Evolutionary conservation across 208 protist species (phyloP).

Genomic region (Novymonas esmeraldas): DNA sequence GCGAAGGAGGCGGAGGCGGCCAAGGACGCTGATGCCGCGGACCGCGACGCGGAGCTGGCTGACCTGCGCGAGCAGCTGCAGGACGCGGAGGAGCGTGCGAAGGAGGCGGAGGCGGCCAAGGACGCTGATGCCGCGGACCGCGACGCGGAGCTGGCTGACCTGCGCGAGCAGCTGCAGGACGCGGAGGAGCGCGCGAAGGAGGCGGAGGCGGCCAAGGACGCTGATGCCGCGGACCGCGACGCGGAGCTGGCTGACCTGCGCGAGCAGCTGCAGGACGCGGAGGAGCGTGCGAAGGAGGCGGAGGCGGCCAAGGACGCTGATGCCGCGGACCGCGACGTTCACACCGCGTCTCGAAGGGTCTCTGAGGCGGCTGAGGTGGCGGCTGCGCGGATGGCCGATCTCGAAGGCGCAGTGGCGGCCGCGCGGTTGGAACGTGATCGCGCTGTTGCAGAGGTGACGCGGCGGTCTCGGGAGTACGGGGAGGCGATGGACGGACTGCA

Average conservation of each 20-base stretch:
- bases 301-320: background rate
- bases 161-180: constrained; percentile 14
- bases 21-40: too few species aligned
- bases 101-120: constrained; percentile 3
- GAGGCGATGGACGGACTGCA: constrained; percentile 42
- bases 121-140: constrained; percentile 6
- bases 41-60: background rate
- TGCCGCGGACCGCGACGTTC: too few species aligned
- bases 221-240: constrained; percentile 7
- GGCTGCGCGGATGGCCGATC: constrained; percentile 30
- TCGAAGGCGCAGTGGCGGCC: constrained; percentile 54
- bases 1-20: background rate
- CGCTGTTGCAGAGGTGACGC: constrained; percentile 39
- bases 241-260: constrained; percentile 16
- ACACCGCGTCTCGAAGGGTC: too few species aligned
- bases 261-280: constrained; percentile 31
- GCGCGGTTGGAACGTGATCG: constrained; percentile 66
- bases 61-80: constrained; percentile 11
- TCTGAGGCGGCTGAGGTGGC: constrained; percentile 34
- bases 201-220: constrained; percentile 1
- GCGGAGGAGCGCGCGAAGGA: background rate
- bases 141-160: constrained; percentile 17
- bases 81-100: background rate
- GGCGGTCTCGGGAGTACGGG: constrained; percentile 23
- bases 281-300: constrained; percentile 18